Base-by-base conservation (phyloP, 768 basidiomycete genomes). In the Rhizopogon salebrosus region DNA sequence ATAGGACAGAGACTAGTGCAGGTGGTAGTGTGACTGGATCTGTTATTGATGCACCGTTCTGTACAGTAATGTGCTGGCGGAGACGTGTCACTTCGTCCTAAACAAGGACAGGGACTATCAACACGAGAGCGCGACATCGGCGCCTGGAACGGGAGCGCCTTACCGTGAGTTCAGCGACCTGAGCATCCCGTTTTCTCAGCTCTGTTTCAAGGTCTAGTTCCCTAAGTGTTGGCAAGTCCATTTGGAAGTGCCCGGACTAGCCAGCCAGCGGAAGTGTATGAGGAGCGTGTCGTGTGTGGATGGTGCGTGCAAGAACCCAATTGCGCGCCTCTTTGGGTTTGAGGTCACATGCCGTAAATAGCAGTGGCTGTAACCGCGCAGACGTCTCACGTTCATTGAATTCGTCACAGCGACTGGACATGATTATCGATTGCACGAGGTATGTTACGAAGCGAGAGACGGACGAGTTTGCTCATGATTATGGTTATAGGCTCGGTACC, bases 131-230 rank as follows among this genome's bases (percentile, higher is more conserved):
- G 59, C 52, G 48, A 53, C 42, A 59, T 51, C 40, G 52, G 64
- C 63, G 56, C 54, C 62, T 58, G 51, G 57, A 54, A 49, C 39
- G 56, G 51, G 49, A 57, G 23, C 38, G 49, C 74, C 85, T 71
- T 69, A 90, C 91, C 60, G 77, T 85, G 58, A 92, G 80, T 63
- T 86, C 80, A 48, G 79, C 72, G 48, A 92, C 71, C 65, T 89
- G 85, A 51, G 74, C 73, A 68, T 93, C 89, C 63, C 87, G 80
- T 64, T 84, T 78, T 60, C 88, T 77, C n/a, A 92, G 72, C 13
- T 87, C 76, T 26, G 81, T 77, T 70, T 93, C 92, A 38, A 93
- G 83, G 67, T 92, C 88, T 56, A 90, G 74, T 70, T 92, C 89
- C 67, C 90, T 78, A 49, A 81, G 70, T 41, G 84, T 79, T 20